Conservation (phyloP, 495 filamentous ascomycete species). For the Pyrenopolyporus hunteri region DNA sequence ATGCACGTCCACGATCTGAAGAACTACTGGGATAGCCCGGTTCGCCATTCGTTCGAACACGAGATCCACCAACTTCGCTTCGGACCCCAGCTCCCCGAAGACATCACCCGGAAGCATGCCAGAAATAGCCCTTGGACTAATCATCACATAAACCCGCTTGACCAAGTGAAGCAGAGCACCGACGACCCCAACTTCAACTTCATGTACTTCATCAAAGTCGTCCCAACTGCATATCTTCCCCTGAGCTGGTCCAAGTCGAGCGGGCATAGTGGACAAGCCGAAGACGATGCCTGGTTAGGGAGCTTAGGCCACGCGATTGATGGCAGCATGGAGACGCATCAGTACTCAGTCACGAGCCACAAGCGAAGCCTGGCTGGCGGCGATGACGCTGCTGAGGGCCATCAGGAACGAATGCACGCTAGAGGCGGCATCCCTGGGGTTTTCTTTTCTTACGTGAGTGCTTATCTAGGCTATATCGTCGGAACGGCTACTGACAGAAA, state of each 20-base stretch:
- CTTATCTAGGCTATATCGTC: neutral
- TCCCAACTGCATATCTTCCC: slow-evolving; percentile 91
- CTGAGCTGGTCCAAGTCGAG: slow-evolving; percentile 70
- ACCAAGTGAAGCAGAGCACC: slow-evolving; percentile 76
- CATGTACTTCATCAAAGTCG: slow-evolving; percentile 99
- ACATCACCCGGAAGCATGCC: slow-evolving; percentile 65
- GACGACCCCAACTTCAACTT: slow-evolving; percentile 87
- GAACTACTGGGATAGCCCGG: slow-evolving; percentile 78
- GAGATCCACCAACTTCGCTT: slow-evolving; percentile 90
- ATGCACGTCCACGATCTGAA: slow-evolving; percentile 97
- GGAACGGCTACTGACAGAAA: slow-evolving; percentile 1
- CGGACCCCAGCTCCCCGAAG: slow-evolving; percentile 86
- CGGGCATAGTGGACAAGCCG: slow-evolving; percentile 52
- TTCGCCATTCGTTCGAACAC: slow-evolving; percentile 87
- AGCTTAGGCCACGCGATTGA: slow-evolving; percentile 64
- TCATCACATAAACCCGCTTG: slow-evolving; percentile 92
- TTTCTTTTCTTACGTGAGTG: slow-evolving; percentile 92
- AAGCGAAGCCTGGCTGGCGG: slow-evolving; percentile 85
- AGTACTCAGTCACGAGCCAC: slow-evolving; percentile 96
- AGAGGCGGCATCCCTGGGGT: slow-evolving; percentile 93
- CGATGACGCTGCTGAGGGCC: slow-evolving; percentile 79
- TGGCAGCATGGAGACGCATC: slow-evolving; percentile 93
- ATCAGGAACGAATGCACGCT: slow-evolving; percentile 88
- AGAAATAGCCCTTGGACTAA: slow-evolving; percentile 75
- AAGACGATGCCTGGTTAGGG: slow-evolving; percentile 66